Conservation (phyloP, 2,329 filamentous ascomycete genomes). For the Didymella glomerata region DNA sequence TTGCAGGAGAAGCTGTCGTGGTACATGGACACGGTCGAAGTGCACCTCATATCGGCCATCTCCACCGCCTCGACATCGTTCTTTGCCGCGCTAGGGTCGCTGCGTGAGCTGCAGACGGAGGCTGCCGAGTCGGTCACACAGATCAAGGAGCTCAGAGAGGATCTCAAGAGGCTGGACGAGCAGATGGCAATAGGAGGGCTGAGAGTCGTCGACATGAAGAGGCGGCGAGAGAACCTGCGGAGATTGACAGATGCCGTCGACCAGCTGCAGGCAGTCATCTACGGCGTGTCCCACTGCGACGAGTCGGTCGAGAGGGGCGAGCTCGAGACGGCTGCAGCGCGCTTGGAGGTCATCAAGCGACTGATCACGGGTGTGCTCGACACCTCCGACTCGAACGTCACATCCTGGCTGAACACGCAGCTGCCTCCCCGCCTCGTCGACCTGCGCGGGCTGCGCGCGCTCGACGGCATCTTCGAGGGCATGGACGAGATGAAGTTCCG, state of each 20-base stretch:
- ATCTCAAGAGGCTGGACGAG: conserved; percentile 80
- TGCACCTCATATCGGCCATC: conserved; percentile 95
- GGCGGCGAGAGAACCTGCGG: conserved; percentile 82
- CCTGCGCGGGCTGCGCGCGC: conserved; percentile 76
- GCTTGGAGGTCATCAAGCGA: conserved; percentile 79
- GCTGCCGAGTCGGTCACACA: conserved; percentile 88
- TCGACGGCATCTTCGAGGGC: conserved; percentile 81
- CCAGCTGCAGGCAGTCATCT: conserved; percentile 81
- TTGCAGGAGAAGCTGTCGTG: conserved; percentile 97
- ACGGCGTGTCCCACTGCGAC: conserved; percentile 79
- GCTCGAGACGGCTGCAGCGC: conserved; percentile 79
- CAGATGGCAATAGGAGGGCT: conserved; percentile 88
- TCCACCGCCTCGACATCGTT: conserved; percentile 96
- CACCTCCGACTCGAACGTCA: conserved; percentile 37
- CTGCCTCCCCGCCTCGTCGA: conserved; percentile 65
- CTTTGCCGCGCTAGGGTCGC: conserved; percentile 89
- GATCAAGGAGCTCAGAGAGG: conserved; percentile 81
- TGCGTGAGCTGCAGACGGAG: conserved; percentile 90
- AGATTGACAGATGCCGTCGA: conserved; percentile 83
- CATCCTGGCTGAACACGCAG: conserved; percentile 46
- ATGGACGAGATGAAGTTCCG: conserved; percentile 77
- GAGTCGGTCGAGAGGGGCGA: conserved; percentile 82
- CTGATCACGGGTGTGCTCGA: conserved; percentile 78
- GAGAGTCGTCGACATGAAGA: conserved; percentile 83
- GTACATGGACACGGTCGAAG: conserved; percentile 99